A percentile compares a stretch with the other conserved stretches of the same genome.
Evolutionary conservation across 2,329 filamentous ascomycete species (phyloP).

Genomic region (Colletotrichum sp.): DNA sequence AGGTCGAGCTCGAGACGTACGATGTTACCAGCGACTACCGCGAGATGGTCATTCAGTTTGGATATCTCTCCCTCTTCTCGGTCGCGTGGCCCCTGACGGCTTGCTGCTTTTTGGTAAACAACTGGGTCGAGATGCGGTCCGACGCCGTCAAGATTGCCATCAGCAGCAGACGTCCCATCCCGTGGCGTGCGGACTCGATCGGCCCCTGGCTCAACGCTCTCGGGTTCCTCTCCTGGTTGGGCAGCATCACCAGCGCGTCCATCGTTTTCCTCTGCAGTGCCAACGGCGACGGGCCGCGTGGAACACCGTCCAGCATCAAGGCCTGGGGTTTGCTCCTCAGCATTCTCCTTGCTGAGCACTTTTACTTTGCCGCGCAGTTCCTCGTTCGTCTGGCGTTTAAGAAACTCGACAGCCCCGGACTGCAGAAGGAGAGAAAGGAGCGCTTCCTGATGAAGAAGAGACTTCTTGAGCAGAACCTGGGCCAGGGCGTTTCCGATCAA

Average conservation of each 20-base stretch:
- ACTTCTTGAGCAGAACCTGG: conserved; percentile 76
- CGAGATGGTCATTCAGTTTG: conserved; percentile 89
- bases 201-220: conserved; percentile 90
- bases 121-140: conserved; percentile 93
- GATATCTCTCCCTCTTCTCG: conserved; percentile 89
- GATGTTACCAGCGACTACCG: conserved; percentile 90
- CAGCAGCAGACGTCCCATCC: conserved; percentile 86
- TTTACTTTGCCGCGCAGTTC: conserved; percentile 81
- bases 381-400: conserved; percentile 74
- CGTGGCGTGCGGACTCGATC: conserved; percentile 90
- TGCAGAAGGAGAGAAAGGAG: conserved; percentile 84
- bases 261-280: conserved; percentile 93
- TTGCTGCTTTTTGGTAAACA: conserved; percentile 88
- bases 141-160: conserved; percentile 95
- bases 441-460: conserved; percentile 81
- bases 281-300: conserved; percentile 68
- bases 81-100: conserved; percentile 95
- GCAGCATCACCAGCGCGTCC: conserved; percentile 84
- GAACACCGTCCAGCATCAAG: conserved; percentile 72
- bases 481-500: conserved; percentile 57
- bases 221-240: conserved; percentile 91
- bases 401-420: conserved; percentile 84
- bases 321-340: conserved; percentile 82
- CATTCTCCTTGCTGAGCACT: conserved; percentile 86
- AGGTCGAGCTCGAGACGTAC: conserved; percentile 83